Evolutionary conservation across 805 yeast genomes (phyloP), one percentile per base, ranked within the genome.

Genomic region (Yamadazyma insecticola): DNA sequence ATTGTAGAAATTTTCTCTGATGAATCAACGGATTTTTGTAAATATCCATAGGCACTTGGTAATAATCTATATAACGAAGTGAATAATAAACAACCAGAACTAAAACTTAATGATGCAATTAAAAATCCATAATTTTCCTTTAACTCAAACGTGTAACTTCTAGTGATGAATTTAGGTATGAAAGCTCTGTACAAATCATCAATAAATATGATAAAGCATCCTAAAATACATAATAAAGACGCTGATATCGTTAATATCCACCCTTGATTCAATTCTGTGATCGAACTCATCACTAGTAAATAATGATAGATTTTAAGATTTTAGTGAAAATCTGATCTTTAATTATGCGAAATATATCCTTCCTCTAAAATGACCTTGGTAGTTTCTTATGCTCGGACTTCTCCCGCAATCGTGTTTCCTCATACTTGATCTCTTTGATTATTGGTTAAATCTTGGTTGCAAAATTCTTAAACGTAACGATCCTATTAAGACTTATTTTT

Each of bases 1-100:
- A 63, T 40, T 35, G 67, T 67, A 6, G 62, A 28, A 30, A 43
- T 37, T 24, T 41, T 30, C 6, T 24, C 19, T 8, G 16, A 13
- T 6, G 14, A 17, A 12, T 28, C 21, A 12, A 32, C 26, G n/a
- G 36, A 54, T 31, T 18, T 63, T 43, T 25, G 32, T 21, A 81
- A 59, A 45, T 81, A 77, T 1, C 50, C 47, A 23, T 56, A 44
- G 0, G 85, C 72, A 38, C 76, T 79, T 0, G 97, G 96, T n/a
- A 89, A 57, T 30, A 90, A 63, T 38, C 78, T 73, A 59, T 76
- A 82, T 29, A 90, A 57, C 0, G 96, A 74, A 0, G 97, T 87
- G 47, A 88, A 76, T 2, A 81, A 36, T 53, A 90, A 68, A 16
- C 95, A 85, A 0, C 98, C 97, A 0, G 90, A 67, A 41, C 89